phyloP scores from a whole-genome alignment of 2,329 filamentous ascomycete species.

The Cordyceps cateniannulata region DNA sequence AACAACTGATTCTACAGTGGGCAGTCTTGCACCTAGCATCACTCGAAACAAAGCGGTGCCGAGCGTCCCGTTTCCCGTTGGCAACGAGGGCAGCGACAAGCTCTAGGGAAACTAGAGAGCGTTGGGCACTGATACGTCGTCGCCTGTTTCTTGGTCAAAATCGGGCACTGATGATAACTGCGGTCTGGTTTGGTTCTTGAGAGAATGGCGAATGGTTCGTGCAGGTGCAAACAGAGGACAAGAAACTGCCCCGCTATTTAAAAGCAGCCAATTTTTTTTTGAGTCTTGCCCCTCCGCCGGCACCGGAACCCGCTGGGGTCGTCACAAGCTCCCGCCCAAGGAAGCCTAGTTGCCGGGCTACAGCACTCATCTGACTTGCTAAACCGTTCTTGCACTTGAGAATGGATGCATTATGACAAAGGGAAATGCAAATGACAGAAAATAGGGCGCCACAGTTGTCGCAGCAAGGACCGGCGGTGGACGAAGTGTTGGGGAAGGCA shows the following conservation, averaged over 20 bases:
- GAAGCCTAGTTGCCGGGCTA: background rate
- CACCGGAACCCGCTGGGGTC: background rate
- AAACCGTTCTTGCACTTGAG: background rate
- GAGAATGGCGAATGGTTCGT: background rate
- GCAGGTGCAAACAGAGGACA: background rate
- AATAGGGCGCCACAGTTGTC: no score
- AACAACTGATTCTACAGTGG: no score
- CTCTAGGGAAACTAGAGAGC: no score
- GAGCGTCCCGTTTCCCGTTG: background rate
- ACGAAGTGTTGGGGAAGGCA: no score
- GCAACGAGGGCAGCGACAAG: no score
- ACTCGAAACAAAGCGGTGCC: no score
- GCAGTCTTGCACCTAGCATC: no score
- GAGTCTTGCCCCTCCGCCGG: background rate
- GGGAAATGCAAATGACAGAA: background rate
- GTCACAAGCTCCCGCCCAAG: conserved; percentile 1
- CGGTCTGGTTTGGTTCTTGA: background rate
- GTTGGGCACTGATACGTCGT: background rate
- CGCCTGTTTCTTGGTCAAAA: background rate
- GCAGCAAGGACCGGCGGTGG: no score
- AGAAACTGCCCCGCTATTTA: background rate
- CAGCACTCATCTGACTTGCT: background rate
- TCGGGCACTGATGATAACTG: background rate
- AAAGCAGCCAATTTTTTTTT: background rate
- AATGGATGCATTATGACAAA: background rate